Evolutionary conservation across 164 flowering plant species (phyloP).

Genomic region (Annona cherimola): DNA sequence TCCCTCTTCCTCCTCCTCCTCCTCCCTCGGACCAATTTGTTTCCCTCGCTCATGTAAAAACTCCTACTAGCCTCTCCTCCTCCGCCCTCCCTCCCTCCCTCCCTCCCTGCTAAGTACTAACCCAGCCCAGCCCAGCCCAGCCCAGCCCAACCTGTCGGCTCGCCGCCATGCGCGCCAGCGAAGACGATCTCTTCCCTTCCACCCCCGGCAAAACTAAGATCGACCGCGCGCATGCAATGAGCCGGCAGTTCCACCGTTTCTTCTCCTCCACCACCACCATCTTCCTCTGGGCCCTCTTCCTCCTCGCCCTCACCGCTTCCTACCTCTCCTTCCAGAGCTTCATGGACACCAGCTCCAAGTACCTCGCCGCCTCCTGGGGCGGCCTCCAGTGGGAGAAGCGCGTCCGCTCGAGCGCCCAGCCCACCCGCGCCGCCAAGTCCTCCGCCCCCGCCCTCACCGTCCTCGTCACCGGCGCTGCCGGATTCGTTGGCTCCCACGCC

Average conservation of each 20-base stretch:
- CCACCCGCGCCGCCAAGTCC: slow-evolving; percentile 5
- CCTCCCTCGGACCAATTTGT: background rate
- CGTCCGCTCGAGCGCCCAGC: slow-evolving; percentile 19
- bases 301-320: slow-evolving; percentile 23
- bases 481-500: slow-evolving; percentile 21
- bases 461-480: slow-evolving; percentile 25
- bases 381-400: slow-evolving; percentile 22
- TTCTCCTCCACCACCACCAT: slow-evolving; percentile 20
- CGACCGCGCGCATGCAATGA: slow-evolving; percentile 23
- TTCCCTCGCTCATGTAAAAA: background rate
- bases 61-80: too few relatives aligned
- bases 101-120: background rate
- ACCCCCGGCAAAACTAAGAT: slow-evolving; percentile 40
- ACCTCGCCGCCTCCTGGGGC: slow-evolving; percentile 21
- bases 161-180: slow-evolving; percentile 12
- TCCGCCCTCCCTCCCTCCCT: background rate
- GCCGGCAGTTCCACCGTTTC: slow-evolving; percentile 20
- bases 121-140: background rate
- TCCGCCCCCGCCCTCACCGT: too few relatives aligned
- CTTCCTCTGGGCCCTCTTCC: slow-evolving; percentile 32
- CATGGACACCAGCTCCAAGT: slow-evolving; percentile 16
- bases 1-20: background rate
- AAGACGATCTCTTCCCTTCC: slow-evolving; percentile 30
- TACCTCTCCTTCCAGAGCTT: slow-evolving; percentile 13
- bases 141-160: background rate